Evolutionary conservation across 2,329 filamentous ascomycete genomes (phyloP).

Genomic region (Ampelomyces quisqualis): DNA sequence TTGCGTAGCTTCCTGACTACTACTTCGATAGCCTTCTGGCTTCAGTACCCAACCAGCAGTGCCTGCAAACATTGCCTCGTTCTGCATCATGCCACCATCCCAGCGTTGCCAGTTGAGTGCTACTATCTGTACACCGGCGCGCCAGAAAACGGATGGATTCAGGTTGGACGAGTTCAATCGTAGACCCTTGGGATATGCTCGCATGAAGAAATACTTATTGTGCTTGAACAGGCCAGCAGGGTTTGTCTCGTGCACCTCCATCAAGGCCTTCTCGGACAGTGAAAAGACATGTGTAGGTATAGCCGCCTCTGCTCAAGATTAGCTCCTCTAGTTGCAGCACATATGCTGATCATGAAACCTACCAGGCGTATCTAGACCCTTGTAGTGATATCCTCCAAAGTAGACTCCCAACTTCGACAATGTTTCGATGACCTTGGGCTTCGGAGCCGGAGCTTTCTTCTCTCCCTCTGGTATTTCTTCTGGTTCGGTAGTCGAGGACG

Average conservation of each 20-base stretch:
- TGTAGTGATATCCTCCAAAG: slow-evolving; percentile 81
- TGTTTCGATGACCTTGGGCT: slow-evolving; percentile 64
- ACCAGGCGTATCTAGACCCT: slow-evolving; percentile 66
- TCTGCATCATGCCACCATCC: slow-evolving; percentile 94
- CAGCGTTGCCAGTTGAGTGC: slow-evolving; percentile 92
- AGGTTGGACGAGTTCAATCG: slow-evolving; percentile 83
- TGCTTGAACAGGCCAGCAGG: slow-evolving; percentile 69
- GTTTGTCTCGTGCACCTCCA: slow-evolving; percentile 64
- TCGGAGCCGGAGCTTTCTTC: slow-evolving; percentile 54
- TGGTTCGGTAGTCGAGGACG: slow-evolving; percentile 20
- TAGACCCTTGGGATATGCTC: slow-evolving; percentile 81
- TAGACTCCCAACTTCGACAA: slow-evolving; percentile 79
- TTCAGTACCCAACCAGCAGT: slow-evolving; percentile 85
- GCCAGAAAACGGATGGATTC: slow-evolving; percentile 82
- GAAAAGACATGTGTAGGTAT: slow-evolving; percentile 66
- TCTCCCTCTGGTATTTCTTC: slow-evolving; percentile 45
- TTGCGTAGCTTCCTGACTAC: slow-evolving; percentile 40
- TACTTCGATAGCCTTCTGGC: slow-evolving; percentile 67
- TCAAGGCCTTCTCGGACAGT: slow-evolving; percentile 62
- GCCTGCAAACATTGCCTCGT: slow-evolving; percentile 85
- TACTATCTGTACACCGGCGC: slow-evolving; percentile 84
- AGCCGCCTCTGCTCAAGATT: slow-evolving; percentile 40
- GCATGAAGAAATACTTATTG: slow-evolving; percentile 80
- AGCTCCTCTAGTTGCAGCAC: background rate
- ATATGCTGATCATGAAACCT: slow-evolving; percentile 29